Conservation (phyloP, 345 rosid genomes). For the Cardiospermum halicacabum region DNA sequence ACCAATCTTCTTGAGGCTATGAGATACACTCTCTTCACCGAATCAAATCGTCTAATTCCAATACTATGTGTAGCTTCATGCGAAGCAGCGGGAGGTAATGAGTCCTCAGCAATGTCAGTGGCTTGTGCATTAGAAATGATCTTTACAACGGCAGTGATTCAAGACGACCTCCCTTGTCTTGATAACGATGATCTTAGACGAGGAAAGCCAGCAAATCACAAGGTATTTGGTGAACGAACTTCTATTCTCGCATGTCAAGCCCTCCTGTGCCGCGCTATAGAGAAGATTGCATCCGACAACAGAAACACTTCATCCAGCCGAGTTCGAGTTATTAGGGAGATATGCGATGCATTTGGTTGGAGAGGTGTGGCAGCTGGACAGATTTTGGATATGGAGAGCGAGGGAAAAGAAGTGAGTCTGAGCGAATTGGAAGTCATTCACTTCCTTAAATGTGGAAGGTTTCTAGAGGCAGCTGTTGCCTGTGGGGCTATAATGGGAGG, state of each 20-base stretch:
- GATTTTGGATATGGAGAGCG: conserved; percentile 40
- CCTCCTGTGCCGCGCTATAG: conserved; percentile 44
- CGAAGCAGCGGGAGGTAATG: conserved; percentile 52
- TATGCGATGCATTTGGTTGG: conserved; percentile 38
- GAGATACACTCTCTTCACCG: conserved; percentile 59
- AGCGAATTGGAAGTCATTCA: conserved; percentile 31
- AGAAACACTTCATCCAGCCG: conserved; percentile 22
- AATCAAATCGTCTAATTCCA: conserved; percentile 57
- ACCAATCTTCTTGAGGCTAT: conserved; percentile 48
- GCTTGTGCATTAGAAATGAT: conserved; percentile 75
- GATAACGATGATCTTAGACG: conserved; percentile 57
- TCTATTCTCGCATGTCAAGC: conserved; percentile 59
- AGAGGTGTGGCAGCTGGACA: conserved; percentile 53
- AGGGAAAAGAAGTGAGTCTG: conserved; percentile 30
- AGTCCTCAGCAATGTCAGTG: conserved; percentile 36
- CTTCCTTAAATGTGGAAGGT: conserved; percentile 27
- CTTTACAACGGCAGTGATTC: conserved; percentile 49
- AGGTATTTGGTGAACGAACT: conserved; percentile 40
- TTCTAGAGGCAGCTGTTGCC: conserved; percentile 31
- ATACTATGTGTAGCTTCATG: conserved; percentile 56
- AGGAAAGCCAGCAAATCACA: conserved; percentile 57
- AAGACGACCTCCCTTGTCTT: conserved; percentile 68
- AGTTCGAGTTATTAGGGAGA: conserved; percentile 37
- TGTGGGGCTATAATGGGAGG: conserved; percentile 35
- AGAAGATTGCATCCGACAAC: conserved; percentile 35